phyloP scores from a whole-genome alignment of 345 rosid species.

The Brassica carinata region DNA sequence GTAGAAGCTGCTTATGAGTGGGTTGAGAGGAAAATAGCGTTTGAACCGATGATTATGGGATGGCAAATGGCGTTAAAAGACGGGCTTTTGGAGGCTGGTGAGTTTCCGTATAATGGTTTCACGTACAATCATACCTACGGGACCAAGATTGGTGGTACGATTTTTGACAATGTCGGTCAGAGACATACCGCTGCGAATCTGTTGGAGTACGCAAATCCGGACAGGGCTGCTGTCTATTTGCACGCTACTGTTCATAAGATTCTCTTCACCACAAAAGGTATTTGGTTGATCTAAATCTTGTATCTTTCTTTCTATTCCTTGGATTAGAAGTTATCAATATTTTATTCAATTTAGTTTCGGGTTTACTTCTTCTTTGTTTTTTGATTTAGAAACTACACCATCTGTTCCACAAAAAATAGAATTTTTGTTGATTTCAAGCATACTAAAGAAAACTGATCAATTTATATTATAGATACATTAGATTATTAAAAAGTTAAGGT shows the following conservation, averaged over 20 bases:
- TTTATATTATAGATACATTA: background rate
- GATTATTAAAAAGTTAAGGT: background rate
- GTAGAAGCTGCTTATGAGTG: conserved; percentile 65
- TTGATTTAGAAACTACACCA: background rate
- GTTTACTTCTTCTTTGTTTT: background rate
- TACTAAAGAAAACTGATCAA: background rate
- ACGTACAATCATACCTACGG: conserved; percentile 73
- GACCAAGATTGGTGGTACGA: conserved; percentile 78
- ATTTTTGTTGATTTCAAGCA: background rate
- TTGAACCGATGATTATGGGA: conserved; percentile 49
- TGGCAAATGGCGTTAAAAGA: conserved; percentile 84
- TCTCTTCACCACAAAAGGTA: background rate
- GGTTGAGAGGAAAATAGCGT: conserved; percentile 76
- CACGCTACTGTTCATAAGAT: conserved; percentile 72
- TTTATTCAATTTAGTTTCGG: background rate
- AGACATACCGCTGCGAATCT: conserved; percentile 85
- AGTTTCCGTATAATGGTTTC: conserved; percentile 64
- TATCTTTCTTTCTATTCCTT: background rate
- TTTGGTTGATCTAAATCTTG: background rate
- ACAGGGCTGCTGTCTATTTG: conserved; percentile 49
- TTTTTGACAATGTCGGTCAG: conserved; percentile 63
- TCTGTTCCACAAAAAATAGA: background rate
- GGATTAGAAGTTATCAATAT: background rate
- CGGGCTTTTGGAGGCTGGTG: conserved; percentile 70
- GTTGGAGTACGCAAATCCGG: conserved; percentile 66